These are phyloP conservation scores for Papiliotrema terrestris DNA, from an alignment of 1,284 basidiomycete genomes.

Conservation along the genomic window DNA sequence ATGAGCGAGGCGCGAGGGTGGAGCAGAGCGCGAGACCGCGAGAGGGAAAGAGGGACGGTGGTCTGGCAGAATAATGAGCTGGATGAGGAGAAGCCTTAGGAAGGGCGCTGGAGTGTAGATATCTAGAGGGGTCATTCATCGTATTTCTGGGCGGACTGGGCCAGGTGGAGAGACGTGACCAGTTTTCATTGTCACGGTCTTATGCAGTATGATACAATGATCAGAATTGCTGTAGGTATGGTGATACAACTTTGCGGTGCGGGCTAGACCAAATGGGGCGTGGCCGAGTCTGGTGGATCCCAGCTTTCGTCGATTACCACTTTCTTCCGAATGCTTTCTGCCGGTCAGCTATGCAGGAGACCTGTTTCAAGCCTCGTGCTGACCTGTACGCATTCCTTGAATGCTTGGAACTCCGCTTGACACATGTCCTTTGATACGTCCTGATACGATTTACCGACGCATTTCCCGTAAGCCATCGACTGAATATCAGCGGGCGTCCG, in stretches of 20 bases:
- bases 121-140: no score
- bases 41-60: neutral
- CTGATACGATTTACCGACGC: constrained; percentile 48
- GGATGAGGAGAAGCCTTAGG: constrained; percentile 3
- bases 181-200: neutral
- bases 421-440: constrained; percentile 52
- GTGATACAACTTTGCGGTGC: neutral
- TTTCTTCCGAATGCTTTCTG: constrained; percentile 43
- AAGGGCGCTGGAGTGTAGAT: neutral
- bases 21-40: constrained; percentile 1
- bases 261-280: neutral
- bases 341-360: neutral
- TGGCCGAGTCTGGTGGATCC: neutral
- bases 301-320: constrained; percentile 26
- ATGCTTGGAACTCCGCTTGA: constrained; percentile 48
- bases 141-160: neutral
- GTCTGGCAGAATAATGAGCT: neutral
- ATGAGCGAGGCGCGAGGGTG: constrained; percentile 44
- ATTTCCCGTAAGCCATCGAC: constrained; percentile 50
- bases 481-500: constrained; percentile 11
- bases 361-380: constrained; percentile 3
- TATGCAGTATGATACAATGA: neutral
- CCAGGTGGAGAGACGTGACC: neutral
- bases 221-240: neutral
- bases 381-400: constrained; percentile 51